A percentile compares a stretch with the other conserved stretches of the same genome.
Conservation (phyloP, 2,329 filamentous ascomycete species). For the Berkeleyomyces rouxiae region DNA sequence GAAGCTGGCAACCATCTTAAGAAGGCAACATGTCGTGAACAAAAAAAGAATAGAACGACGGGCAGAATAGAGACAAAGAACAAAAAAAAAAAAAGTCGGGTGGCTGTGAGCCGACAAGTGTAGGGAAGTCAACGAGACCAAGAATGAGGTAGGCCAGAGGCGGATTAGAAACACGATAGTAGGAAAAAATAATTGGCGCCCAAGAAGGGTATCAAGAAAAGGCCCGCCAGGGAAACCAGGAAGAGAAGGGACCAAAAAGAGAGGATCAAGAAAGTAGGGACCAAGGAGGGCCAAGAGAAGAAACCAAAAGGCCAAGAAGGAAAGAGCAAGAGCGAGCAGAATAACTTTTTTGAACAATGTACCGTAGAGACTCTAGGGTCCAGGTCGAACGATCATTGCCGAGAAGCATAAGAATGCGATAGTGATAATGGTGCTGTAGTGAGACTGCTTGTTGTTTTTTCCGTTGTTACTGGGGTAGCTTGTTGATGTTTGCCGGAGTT, state of each 20-base stretch:
- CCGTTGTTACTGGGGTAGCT: neutral
- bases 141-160: neutral
- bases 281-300: neutral
- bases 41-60: constrained; percentile 19
- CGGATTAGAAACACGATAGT: neutral
- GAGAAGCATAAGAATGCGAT: neutral
- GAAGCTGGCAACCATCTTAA: constrained; percentile 20
- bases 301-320: neutral
- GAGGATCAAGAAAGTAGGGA: neutral
- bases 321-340: neutral
- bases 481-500: neutral
- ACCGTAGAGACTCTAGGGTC: too few relatives aligned
- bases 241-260: neutral
- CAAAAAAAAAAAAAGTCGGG: constrained; percentile 14
- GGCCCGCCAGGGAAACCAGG: neutral
- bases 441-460: neutral
- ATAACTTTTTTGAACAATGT: neutral
- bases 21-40: constrained; percentile 18
- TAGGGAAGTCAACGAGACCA: constrained; percentile 11
- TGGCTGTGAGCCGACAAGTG: constrained; percentile 14
- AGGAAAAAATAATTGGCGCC: neutral
- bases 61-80: constrained; percentile 2
- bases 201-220: neutral
- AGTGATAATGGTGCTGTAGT: too few relatives aligned
- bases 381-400: neutral